Evolutionary conservation across 228 moss, liverwort and hornwort genomes (phyloP), one percentile per base, ranked within the genome.

Genomic region (Sphagnum fallax): DNA sequence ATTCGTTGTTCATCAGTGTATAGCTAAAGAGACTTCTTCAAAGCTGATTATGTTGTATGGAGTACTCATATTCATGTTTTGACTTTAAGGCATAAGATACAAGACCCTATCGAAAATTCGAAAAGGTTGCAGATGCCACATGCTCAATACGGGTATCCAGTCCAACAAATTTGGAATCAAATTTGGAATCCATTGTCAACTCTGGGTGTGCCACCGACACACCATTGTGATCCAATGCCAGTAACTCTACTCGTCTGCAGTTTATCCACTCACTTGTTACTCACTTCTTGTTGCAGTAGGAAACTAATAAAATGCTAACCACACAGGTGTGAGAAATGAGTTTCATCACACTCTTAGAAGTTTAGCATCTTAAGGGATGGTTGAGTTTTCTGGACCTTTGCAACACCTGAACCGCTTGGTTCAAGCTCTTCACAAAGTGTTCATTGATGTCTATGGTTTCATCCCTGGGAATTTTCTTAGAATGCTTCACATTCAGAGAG

Each of bases 91-190:
- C 14, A 15, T 8, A 32, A 6, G 32, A 14, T 13, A 52, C 50
- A 15, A 53, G 5, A 12, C 14, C 2, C 47, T 77, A 93, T 93
- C 93, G 82, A 5, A 98, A 84, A 77, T 98, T 98, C 49, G 91
- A 91, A 75, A 98, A 98, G 6, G 93, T 93, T 16, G 93, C 97
- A 65, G 97, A 93, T 64, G 93, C 97, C 5, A 98, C 93, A 49
- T 90, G 83, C 73, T 98, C 93, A 71, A 98, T 87, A 53, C 97
- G 93, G 75, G 78, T 98, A 71, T 98, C 97, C 70, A 98, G 73
- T 65, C 84, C 88, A 51, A 73, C 80, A 53, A 93, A 18, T 69
- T 84, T 93, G 51, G 88, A 74, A 69, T 92, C 86, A 0, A 71
- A 62, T 48, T 76, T 75, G 49, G 69, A 67, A 61, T 82, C 89